These are phyloP conservation scores for Syzygium malaccense DNA, from an alignment of 441 rosid genomes.

Conservation along the genomic window DNA sequence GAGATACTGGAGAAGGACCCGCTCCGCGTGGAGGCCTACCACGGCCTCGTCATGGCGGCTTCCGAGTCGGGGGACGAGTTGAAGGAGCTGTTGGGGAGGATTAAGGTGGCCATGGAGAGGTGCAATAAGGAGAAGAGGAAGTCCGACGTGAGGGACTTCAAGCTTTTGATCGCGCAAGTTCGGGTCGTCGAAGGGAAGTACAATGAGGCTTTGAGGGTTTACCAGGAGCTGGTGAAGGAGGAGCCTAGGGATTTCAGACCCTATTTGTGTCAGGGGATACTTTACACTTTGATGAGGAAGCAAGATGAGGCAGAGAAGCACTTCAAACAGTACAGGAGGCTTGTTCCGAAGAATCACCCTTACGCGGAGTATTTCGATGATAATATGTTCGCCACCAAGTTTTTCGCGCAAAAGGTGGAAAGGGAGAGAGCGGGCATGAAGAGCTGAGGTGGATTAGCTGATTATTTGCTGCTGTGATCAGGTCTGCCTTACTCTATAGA, in stretches of 20 bases:
- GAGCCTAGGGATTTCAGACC: constrained; percentile 92
- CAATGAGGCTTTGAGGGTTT: constrained; percentile 65
- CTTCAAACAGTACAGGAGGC: constrained; percentile 59
- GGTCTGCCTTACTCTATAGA: neutral
- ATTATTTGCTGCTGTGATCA: neutral
- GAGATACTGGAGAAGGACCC: constrained; percentile 60
- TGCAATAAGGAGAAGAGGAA: constrained; percentile 58
- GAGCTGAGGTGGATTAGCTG: constrained; percentile 13
- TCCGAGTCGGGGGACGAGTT: constrained; percentile 37
- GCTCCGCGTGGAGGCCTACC: constrained; percentile 73
- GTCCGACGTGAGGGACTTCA: constrained; percentile 61
- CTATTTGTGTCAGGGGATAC: constrained; percentile 74
- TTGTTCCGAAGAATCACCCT: constrained; percentile 81
- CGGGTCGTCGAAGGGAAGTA: constrained; percentile 60
- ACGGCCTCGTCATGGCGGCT: constrained; percentile 65
- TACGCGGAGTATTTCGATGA: constrained; percentile 64
- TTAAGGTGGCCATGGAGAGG: constrained; percentile 51
- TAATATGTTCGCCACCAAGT: constrained; percentile 50
- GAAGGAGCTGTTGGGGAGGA: constrained; percentile 40
- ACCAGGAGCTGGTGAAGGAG: constrained; percentile 67
- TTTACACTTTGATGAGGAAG: constrained; percentile 67
- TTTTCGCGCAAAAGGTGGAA: constrained; percentile 42
- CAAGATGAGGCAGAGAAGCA: constrained; percentile 71
- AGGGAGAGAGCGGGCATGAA: constrained; percentile 31
- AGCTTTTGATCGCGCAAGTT: constrained; percentile 70